phyloP scores from a whole-genome alignment of 371 early-diverging fungal species.

The Massospora cicadina region DNA sequence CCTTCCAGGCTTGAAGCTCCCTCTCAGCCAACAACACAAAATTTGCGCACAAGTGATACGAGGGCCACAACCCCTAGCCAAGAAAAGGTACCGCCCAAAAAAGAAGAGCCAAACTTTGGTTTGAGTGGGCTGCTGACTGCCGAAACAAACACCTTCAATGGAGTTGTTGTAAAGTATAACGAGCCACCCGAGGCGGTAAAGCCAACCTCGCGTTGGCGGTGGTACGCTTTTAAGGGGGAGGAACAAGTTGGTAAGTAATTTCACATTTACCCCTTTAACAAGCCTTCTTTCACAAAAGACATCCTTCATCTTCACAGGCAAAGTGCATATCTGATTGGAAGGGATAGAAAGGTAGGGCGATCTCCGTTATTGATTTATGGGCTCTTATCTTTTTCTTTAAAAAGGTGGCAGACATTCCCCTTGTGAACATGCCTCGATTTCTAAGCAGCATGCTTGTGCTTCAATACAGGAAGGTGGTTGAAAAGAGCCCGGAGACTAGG shows the following conservation, averaged over 20 bases:
- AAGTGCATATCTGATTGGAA: slow-evolving; percentile 74
- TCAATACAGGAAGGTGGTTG: slow-evolving; percentile 50
- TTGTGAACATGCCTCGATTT: slow-evolving; percentile 77
- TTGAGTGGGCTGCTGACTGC: slow-evolving; percentile 68
- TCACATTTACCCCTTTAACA: neutral
- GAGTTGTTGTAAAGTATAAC: slow-evolving; percentile 67
- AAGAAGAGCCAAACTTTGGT: slow-evolving; percentile 53
- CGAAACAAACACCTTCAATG: slow-evolving; percentile 67
- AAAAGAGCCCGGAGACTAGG: slow-evolving; percentile 15
- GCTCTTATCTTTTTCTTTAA: neutral
- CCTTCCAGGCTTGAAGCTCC: neutral
- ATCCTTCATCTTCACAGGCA: slow-evolving; percentile 67
- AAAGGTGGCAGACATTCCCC: slow-evolving; percentile 75
- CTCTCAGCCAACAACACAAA: neutral
- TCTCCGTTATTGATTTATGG: neutral
- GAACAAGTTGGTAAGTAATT: slow-evolving; percentile 52
- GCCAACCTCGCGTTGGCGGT: slow-evolving; percentile 51
- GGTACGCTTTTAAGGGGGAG: slow-evolving; percentile 82
- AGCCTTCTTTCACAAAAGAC: slow-evolving; percentile 25
- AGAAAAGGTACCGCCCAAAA: slow-evolving; percentile 11
- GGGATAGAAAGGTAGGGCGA: slow-evolving; percentile 55
- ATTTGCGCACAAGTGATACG: neutral
- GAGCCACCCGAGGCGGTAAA: slow-evolving; percentile 82
- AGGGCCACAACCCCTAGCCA: neutral
- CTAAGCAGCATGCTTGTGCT: slow-evolving; percentile 81